Evolutionary conservation across 1,284 basidiomycete species (phyloP), one percentile per base, ranked within the genome.

Genomic region (Austroboletus olivaceoglutinosus): DNA sequence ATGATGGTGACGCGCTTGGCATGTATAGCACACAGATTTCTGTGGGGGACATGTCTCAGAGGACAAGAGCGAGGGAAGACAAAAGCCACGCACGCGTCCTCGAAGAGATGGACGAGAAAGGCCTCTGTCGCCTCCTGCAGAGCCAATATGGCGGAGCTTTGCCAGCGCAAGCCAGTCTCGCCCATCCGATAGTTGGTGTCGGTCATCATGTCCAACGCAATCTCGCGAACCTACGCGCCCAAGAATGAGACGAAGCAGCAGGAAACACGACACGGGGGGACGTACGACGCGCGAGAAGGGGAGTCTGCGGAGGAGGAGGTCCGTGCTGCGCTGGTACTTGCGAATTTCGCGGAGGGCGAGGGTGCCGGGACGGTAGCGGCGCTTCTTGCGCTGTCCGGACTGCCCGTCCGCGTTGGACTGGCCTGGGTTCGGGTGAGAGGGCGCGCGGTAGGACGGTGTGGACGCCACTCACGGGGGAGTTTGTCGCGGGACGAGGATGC

Each of bases 1-100:
- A 98, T 98, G 63, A 99, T 89, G 8, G 97, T 99, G 13, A 99
- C 97, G 63, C 96, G 89, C 73, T 97, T 98, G 25, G 97, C 96
- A 68, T 99, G 97, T 56, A 99, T 91, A 5, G 97, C 95, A 66
- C 94, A 97, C 41, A 98, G 73, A 70, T 98, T 98, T 43, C 89
- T 93, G 59, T 93, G 59, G 16, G 43, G 15, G 18, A 36, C 37
- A 51, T 37, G 38, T 48, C 39, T 56, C 47, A 43, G 22, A 43
- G 45, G 43, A 46, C 45, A 37, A 25, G 40, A 25, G 13, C 2
- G 29, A 23, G 43, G 41, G 27, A 19, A 47, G 30, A 13, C 40
- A 22, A 30, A 31, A 18, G 22, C 21, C 19, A 88, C 93, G 75
- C 69, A 96, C 89, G 94, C 91, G 71, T 98, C 94, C 72, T 98